These are phyloP conservation scores for Ascochyta koolunga DNA, from an alignment of 2,329 filamentous ascomycete species.

Conservation along the genomic window DNA sequence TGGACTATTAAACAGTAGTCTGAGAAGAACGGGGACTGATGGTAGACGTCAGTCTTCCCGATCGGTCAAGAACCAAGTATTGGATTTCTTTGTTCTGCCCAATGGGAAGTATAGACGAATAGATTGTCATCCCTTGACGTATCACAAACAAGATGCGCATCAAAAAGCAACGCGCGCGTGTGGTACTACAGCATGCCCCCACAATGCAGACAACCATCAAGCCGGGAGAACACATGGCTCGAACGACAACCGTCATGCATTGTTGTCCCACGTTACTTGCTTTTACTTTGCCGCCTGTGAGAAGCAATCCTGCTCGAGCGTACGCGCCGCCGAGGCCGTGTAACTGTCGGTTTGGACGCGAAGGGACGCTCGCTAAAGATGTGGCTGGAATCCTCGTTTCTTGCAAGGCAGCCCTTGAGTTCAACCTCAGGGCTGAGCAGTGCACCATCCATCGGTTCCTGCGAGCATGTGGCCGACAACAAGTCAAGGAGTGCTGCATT, in stretches of 20 bases:
- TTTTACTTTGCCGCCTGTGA: constrained; percentile 16
- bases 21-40: neutral
- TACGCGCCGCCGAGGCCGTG: constrained; percentile 10
- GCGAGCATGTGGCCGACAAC: constrained; percentile 13
- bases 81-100: constrained; percentile 7
- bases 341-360: constrained; percentile 1
- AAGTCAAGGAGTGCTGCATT: neutral
- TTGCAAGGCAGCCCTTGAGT: constrained; percentile 2
- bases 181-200: constrained; percentile 17
- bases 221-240: constrained; percentile 23
- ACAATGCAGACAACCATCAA: constrained; percentile 15
- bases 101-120: constrained; percentile 1
- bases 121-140: constrained; percentile 7
- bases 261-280: constrained; percentile 17
- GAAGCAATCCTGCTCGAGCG: constrained; percentile 12
- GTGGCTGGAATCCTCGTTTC: neutral
- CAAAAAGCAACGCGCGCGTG: constrained; percentile 14
- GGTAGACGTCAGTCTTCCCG: neutral
- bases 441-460: neutral
- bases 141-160: constrained; percentile 16
- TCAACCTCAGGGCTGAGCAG: neutral
- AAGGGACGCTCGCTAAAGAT: neutral
- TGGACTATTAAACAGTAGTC: neutral
- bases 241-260: constrained; percentile 17
- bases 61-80: constrained; percentile 7